Percentiles rank a stretch among this genome's conserved stretches.
These are phyloP conservation scores for Pulveroboletus sp. DNA, from an alignment of 768 basidiomycete genomes.

Conservation along the genomic window DNA sequence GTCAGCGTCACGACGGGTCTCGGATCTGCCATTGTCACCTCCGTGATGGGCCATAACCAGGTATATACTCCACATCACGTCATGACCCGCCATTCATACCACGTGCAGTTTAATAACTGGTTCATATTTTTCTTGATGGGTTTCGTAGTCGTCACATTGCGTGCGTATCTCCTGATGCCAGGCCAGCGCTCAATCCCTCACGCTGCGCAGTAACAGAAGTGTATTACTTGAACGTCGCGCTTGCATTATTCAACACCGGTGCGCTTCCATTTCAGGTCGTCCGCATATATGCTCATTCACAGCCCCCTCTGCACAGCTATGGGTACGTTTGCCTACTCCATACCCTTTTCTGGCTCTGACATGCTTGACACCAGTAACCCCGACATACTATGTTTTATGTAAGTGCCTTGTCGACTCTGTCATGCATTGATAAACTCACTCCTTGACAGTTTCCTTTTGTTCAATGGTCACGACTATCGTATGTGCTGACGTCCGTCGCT, in stretches of 20 bases:
- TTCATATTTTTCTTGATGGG: conserved; percentile 86
- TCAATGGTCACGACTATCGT: conserved; percentile 84
- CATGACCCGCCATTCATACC: background rate
- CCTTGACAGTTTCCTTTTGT: conserved; percentile 63
- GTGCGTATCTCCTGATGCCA: conserved; percentile 40
- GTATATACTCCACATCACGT: conserved; percentile 36
- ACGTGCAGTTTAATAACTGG: conserved; percentile 79
- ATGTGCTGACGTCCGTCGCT: conserved; percentile 24
- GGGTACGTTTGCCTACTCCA: conserved; percentile 43
- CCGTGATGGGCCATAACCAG: conserved; percentile 74
- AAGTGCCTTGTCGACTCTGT: conserved; percentile 25
- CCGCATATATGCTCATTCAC: conserved; percentile 2
- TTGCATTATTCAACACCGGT: conserved; percentile 94
- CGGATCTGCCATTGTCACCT: conserved; percentile 86
- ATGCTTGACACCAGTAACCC: conserved; percentile 55
- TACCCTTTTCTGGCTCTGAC: conserved; percentile 12
- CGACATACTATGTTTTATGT: conserved; percentile 87
- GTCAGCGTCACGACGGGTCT: conserved; percentile 95
- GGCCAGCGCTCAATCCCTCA: conserved; percentile 3
- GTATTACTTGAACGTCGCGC: conserved; percentile 92
- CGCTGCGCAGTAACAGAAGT: conserved; percentile 71
- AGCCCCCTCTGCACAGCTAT: conserved; percentile 44
- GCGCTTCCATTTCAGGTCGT: conserved; percentile 20
- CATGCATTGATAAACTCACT: background rate
- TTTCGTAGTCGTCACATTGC: conserved; percentile 80